Evolutionary conservation across 2,329 filamentous ascomycete species (phyloP), one percentile per base, ranked within the genome.

Genomic region (Cyphellophora attinorum): DNA sequence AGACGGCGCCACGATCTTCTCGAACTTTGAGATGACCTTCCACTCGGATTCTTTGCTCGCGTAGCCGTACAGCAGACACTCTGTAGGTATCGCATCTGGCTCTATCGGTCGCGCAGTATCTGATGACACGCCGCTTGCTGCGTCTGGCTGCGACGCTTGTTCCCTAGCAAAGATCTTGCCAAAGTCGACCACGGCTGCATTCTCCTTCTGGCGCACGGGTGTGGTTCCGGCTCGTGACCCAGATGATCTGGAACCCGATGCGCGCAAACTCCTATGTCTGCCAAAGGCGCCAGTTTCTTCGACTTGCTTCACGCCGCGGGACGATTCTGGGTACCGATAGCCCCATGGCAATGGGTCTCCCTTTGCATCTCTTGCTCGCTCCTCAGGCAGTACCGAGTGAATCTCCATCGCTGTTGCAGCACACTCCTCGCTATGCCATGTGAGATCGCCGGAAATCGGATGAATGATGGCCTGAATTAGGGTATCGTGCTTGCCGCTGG

Each of bases 1-100:
- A 19, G 62, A 60, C 5, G 84, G 89, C 2, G 37, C 28, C 8
- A 47, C 47, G 27, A 93, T 77, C 40, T 79, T 74, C 64, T 95
- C 89, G 62, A 82, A 96, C 60, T 85, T 84, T 47, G 82, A 78
- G 49, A 96, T 79, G 19, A 86, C 86, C 17, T 88, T 85, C 72
- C 91, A 95, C 53, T 78, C 72, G 5, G 58, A 55, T 4, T 72
- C 67, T 46, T 65, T 85, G 70, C 60, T 79, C 64, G 57, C 75
- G 59, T 88, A 95, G 18, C 89, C 89, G 47, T 88, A 83, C 11
- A 96, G 68, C 36, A 94, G 76, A 43, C 93, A 74, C 60, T 95
- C 86, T 25, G 83, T 81, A 2, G 78, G 74, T 44, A 56, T 16
- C 41, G 35, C 50, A 49, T 33, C 61, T 46, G 54, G 62, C 53